These are phyloP conservation scores for Arthrobotrys entomopaga DNA, from an alignment of 2,329 filamentous ascomycete genomes.

Conservation along the genomic window DNA sequence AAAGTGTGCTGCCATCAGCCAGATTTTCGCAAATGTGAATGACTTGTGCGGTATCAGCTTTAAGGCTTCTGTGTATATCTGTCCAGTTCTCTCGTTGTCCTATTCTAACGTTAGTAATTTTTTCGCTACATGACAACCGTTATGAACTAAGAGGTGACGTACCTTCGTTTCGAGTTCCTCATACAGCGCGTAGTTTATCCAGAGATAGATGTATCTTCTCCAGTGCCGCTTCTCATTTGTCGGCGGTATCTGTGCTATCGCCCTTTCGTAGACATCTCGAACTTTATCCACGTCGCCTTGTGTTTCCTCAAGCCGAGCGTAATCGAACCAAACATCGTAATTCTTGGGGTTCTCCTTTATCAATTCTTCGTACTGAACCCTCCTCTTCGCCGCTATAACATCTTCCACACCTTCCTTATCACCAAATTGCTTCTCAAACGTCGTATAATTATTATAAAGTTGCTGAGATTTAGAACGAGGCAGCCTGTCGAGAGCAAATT, in stretches of 20 bases:
- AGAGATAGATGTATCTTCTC: constrained; percentile 96
- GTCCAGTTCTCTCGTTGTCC: constrained; percentile 79
- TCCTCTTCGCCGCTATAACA: constrained; percentile 90
- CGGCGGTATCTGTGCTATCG: constrained; percentile 92
- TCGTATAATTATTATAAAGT: constrained; percentile 93
- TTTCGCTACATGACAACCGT: not conserved
- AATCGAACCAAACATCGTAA: constrained; percentile 98
- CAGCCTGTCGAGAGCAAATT: constrained; percentile 91
- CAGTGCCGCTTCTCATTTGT: constrained; percentile 97
- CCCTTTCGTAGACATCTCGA: constrained; percentile 92
- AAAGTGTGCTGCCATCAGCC: constrained; percentile 92
- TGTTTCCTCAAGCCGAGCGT: constrained; percentile 86
- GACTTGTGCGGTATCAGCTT: constrained; percentile 92
- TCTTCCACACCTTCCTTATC: constrained; percentile 93
- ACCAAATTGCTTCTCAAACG: constrained; percentile 97
- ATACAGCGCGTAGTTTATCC: constrained; percentile 96
- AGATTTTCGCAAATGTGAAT: constrained; percentile 97
- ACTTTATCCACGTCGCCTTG: constrained; percentile 84
- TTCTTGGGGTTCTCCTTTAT: constrained; percentile 94
- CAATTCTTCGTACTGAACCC: constrained; percentile 93
- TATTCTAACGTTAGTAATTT: constrained; percentile 43
- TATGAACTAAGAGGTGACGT: not conserved
- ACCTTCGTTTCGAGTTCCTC: constrained; percentile 83
- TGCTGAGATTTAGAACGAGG: constrained; percentile 84
- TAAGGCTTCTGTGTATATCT: constrained; percentile 90